Conservation (phyloP, 2,329 filamentous ascomycete species). For the Nigrograna mackinnonii region DNA sequence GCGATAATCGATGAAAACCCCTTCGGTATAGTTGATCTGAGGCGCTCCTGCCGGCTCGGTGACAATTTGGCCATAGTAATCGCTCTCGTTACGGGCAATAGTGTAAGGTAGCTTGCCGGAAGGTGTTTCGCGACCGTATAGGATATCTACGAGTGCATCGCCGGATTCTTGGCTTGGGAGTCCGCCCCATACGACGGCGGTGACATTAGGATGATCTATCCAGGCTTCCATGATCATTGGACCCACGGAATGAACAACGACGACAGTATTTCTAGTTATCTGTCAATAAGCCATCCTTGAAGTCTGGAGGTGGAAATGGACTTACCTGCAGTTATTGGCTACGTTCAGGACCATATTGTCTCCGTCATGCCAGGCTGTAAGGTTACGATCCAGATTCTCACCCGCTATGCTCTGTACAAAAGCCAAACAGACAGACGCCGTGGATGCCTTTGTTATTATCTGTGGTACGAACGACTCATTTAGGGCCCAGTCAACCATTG, state of each 20-base stretch:
- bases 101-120: constrained; percentile 86
- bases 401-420: too few relatives aligned
- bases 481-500: too few relatives aligned
- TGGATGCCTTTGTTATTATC: too few relatives aligned
- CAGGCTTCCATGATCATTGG: constrained; percentile 47
- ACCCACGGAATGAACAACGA: constrained; percentile 51
- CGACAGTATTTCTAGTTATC: constrained; percentile 57
- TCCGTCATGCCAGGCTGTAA: too few relatives aligned
- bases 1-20: constrained; percentile 78
- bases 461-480: too few relatives aligned
- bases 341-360: too few relatives aligned
- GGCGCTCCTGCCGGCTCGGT: constrained; percentile 40
- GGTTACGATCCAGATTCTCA: too few relatives aligned
- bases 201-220: constrained; percentile 47
- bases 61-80: constrained; percentile 60
- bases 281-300: too few relatives aligned
- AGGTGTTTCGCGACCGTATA: constrained; percentile 78
- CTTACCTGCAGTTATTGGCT: too few relatives aligned
- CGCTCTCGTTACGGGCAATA: constrained; percentile 70
- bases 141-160: constrained; percentile 45
- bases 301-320: too few relatives aligned
- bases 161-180: constrained; percentile 47
- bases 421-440: too few relatives aligned
- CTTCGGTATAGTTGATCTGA: constrained; percentile 57
- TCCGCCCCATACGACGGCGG: constrained; percentile 46